A percentile compares a stretch with the other conserved stretches of the same genome.
phyloP scores from a whole-genome alignment of 1,284 basidiomycete species.

The Sanghuangporus sanghuang region DNA sequence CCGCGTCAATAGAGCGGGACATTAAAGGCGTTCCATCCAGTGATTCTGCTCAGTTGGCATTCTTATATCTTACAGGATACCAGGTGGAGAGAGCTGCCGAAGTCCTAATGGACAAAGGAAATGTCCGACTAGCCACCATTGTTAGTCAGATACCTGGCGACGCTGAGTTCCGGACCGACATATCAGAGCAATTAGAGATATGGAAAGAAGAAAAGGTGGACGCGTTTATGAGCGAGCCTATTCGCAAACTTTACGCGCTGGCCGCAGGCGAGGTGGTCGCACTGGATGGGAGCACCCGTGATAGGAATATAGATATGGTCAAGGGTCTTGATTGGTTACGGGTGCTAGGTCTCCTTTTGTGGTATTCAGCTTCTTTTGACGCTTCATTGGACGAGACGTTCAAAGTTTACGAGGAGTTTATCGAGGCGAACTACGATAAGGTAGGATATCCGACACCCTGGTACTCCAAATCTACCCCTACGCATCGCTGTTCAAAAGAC shows the following conservation, averaged over 20 bases:
- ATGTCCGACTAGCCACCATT: constrained; percentile 87
- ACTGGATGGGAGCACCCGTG: constrained; percentile 49
- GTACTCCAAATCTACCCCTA: constrained; percentile 44
- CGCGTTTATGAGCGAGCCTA: constrained; percentile 61
- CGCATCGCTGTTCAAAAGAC: constrained; percentile 42
- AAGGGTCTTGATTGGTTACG: constrained; percentile 92
- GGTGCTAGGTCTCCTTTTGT: constrained; percentile 85
- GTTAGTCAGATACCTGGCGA: constrained; percentile 88
- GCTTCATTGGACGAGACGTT: constrained; percentile 70
- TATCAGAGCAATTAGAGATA: constrained; percentile 73
- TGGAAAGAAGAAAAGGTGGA: constrained; percentile 83
- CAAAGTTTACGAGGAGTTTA: constrained; percentile 56
- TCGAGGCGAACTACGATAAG: constrained; percentile 36
- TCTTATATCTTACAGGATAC: constrained; percentile 82
- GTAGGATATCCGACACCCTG: constrained; percentile 68
- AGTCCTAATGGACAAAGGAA: constrained; percentile 70
- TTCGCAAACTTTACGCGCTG: constrained; percentile 82
- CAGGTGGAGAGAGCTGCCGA: constrained; percentile 83
- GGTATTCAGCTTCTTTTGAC: constrained; percentile 81
- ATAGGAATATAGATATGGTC: constrained; percentile 68
- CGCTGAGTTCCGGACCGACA: constrained; percentile 68
- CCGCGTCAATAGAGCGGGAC: constrained; percentile 70
- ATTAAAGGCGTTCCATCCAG: constrained; percentile 47
- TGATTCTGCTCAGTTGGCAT: constrained; percentile 52
- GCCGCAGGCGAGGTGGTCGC: constrained; percentile 76